Conservation (phyloP, 192 early-diverging fungal species). For the Helicostylum pulchrum region DNA sequence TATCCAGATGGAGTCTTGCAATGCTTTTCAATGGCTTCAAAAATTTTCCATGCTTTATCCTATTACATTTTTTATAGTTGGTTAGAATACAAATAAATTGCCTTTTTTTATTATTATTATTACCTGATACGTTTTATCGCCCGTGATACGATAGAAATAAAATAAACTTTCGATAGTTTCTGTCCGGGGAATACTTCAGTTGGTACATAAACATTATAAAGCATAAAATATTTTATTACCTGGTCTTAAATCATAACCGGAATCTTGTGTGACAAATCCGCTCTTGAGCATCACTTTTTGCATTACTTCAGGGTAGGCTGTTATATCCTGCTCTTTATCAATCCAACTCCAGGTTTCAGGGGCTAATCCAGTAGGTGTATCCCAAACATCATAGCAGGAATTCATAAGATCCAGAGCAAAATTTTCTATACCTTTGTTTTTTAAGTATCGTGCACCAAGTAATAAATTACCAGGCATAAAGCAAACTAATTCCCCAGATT, state of each 20-base stretch:
- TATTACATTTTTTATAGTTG: neutral
- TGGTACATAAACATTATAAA: neutral
- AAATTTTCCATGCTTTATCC: constrained; percentile 66
- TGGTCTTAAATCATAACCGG: constrained; percentile 47
- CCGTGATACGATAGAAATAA: constrained; percentile 71
- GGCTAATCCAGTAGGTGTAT: constrained; percentile 45
- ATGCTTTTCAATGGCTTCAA: constrained; percentile 27
- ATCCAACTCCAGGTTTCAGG: constrained; percentile 47
- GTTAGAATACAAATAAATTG: neutral
- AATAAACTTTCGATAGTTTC: constrained; percentile 79
- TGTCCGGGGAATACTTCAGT: constrained; percentile 14
- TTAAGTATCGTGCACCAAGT: constrained; percentile 44
- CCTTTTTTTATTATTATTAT: neutral
- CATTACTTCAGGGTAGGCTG: constrained; percentile 5
- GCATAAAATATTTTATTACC: constrained; percentile 30
- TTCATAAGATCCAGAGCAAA: constrained; percentile 45
- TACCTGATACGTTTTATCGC: constrained; percentile 56
- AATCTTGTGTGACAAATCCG: constrained; percentile 15
- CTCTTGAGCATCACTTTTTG: neutral
- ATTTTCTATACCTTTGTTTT: constrained; percentile 24
- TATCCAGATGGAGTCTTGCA: constrained; percentile 27
- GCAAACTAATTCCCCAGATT: constrained; percentile 42
- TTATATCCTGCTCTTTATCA: neutral
- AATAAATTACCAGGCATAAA: constrained; percentile 54
- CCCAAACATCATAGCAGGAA: constrained; percentile 46